A percentile compares a stretch with the other conserved stretches of the same genome.
Evolutionary conservation across 495 filamentous ascomycete genomes (phyloP).

Genomic region (Penicillium herquei): DNA sequence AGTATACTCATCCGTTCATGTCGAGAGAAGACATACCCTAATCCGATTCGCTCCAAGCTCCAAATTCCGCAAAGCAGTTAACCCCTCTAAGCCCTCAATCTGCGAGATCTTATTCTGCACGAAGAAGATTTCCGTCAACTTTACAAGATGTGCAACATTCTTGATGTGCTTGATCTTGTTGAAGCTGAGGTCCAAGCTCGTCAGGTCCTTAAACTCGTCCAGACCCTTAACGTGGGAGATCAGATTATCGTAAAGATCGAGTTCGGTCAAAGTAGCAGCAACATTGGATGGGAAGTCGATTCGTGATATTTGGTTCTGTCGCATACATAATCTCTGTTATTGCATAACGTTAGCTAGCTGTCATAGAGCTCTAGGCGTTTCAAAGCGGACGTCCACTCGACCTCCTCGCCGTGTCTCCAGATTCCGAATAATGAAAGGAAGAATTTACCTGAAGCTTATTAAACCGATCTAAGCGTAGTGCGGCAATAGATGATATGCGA

Average conservation of each 20-base stretch:
- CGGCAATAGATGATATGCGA: constrained; percentile 74
- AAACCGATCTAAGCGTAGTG: constrained; percentile 80
- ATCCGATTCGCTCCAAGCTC: constrained; percentile 93
- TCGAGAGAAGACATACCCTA: constrained; percentile 44
- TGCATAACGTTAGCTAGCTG: constrained; percentile 9
- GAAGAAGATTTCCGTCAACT: constrained; percentile 85
- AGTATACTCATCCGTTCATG: background rate
- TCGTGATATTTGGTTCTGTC: constrained; percentile 84
- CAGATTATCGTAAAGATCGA: constrained; percentile 98
- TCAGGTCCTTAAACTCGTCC: constrained; percentile 71
- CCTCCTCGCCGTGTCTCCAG: too few relatives aligned
- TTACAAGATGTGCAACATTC: constrained; percentile 72
- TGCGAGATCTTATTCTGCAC: constrained; percentile 88
- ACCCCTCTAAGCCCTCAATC: constrained; percentile 81
- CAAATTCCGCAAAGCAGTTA: constrained; percentile 72
- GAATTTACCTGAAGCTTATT: constrained; percentile 58
- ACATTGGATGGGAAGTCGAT: constrained; percentile 67
- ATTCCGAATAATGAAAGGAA: background rate
- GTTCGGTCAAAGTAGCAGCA: constrained; percentile 65
- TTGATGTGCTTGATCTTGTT: constrained; percentile 99
- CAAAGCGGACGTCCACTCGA: background rate
- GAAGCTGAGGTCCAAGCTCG: constrained; percentile 86
- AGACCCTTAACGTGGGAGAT: constrained; percentile 84
- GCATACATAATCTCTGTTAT: constrained; percentile 75
- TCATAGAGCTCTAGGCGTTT: background rate